These are phyloP conservation scores for Leucosporidium yakuticum DNA, from an alignment of 768 basidiomycete genomes.

Conservation along the genomic window DNA sequence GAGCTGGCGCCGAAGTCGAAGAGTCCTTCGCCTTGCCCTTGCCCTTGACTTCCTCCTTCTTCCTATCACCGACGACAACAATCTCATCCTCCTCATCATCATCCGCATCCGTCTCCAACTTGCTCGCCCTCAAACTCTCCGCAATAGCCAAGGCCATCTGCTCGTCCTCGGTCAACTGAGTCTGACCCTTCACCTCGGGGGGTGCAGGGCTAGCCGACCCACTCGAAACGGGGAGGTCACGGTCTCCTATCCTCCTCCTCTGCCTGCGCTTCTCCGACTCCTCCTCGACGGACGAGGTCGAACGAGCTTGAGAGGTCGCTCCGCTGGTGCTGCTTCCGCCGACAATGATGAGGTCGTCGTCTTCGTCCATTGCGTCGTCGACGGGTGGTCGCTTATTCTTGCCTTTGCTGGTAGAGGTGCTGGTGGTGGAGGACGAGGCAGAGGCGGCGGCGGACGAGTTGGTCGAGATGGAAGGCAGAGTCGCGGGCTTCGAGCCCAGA, in stretches of 20 bases:
- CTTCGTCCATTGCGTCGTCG: neutral
- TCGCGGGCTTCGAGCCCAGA: too few species aligned
- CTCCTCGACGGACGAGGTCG: conserved; percentile 3
- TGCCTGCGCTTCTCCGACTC: conserved; percentile 11
- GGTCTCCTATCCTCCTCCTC: conserved; percentile 2
- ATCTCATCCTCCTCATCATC: neutral
- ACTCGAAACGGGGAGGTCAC: neutral
- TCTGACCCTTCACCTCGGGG: neutral
- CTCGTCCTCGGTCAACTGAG: conserved; percentile 23
- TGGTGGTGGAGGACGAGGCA: neutral
- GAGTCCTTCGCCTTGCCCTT: neutral
- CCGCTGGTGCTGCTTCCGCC: neutral
- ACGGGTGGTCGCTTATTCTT: neutral
- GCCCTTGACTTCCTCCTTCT: neutral
- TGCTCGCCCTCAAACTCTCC: conserved; percentile 23
- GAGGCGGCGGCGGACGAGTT: neutral
- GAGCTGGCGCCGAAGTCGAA: neutral
- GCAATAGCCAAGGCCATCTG: conserved; percentile 29
- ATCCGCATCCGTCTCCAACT: neutral
- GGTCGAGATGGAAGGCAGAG: neutral
- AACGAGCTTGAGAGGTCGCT: neutral
- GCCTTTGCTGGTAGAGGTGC: too few species aligned
- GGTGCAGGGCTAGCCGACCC: neutral
- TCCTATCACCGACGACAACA: neutral
- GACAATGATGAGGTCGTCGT: neutral